Base-by-base conservation (phyloP, 2,329 filamentous ascomycete species). In the Colletotrichum sublineola region DNA sequence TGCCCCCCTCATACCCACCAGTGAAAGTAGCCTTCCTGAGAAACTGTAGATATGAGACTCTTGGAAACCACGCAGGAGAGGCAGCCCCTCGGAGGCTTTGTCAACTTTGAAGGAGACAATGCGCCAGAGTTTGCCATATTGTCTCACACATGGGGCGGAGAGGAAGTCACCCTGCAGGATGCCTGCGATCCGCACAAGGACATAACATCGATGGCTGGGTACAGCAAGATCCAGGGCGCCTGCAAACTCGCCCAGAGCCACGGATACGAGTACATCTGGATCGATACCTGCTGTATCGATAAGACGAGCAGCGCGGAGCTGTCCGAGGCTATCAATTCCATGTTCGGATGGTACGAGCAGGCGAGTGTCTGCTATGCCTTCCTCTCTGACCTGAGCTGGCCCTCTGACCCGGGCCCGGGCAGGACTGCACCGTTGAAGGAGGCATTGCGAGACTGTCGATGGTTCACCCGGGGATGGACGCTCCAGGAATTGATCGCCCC, bases 211-310 rank as follows among this genome's bases (percentile, higher is more conserved):
- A 64, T 64, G 31, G 18, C 46, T 5, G 70, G 74, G n/a, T 74
- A 64, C n/a, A 9, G 24, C 29, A 74, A 76, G 50, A 55, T 73
- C 24, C 40, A 58, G 5, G 42, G 56, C 9, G 53, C 63, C 2
- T 72, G 73, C 52, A 40, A 40, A 5, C 56, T 65, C 31, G 73
- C 75, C 3, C 48, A 42, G 6, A 31, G 53, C n/a, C 29, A 67
- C 1, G 67, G 67, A 1, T 67, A 78, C n/a, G 74, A 61, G 20
- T 74, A 75, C 56, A 75, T 74, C 7, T 78, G 77, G 77, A 72
- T 78, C 4, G 75, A 78, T 61, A 76, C 75, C 0, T 77, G 75
- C 44, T 78, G 77, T 63, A 77, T 78, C 61, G 74, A 57, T 14
- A 53, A 31, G 24, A 53, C 50, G 50, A 53, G 50, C 14, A 31